Conservation (phyloP, 1,284 basidiomycete species). For the Rhodotorula mucilaginosa region DNA sequence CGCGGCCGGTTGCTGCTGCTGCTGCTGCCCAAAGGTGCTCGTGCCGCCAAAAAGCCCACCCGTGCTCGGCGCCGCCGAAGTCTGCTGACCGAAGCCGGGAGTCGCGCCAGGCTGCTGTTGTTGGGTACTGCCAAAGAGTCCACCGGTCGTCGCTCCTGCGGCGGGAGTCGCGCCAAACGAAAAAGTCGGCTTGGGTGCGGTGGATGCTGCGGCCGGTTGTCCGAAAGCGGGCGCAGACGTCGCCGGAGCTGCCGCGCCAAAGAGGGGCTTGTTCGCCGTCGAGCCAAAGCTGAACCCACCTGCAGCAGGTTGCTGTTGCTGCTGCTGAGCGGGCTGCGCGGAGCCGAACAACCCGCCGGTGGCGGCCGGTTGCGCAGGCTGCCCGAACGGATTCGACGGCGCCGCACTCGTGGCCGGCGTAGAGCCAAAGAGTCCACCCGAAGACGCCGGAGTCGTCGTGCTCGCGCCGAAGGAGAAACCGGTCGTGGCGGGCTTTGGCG, state of each 20-base stretch:
- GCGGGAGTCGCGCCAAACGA: constrained; percentile 30
- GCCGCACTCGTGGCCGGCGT: constrained; percentile 40
- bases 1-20: constrained; percentile 50
- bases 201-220: constrained; percentile 13
- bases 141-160: constrained; percentile 28
- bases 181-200: constrained; percentile 31
- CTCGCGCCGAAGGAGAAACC: constrained; percentile 39
- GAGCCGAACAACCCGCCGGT: constrained; percentile 33
- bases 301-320: constrained; percentile 22
- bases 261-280: constrained; percentile 34
- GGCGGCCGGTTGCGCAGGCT: constrained; percentile 29
- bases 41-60: constrained; percentile 28
- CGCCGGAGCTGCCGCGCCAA: constrained; percentile 27
- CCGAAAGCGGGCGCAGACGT: constrained; percentile 35
- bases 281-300: constrained; percentile 38
- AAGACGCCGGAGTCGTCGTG: constrained; percentile 15
- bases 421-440: constrained; percentile 41
- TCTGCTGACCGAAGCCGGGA: constrained; percentile 15
- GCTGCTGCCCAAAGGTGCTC: constrained; percentile 52
- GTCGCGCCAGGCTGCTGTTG: constrained; percentile 17
- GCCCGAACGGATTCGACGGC: constrained; percentile 25
- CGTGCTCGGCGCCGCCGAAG: constrained; percentile 19
- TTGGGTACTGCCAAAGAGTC: constrained; percentile 24
- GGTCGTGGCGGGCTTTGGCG: constrained; percentile 44
- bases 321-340: constrained; percentile 20